Base-by-base conservation (phyloP, 257 asterid species). In the Nicotiana otophora region DNA sequence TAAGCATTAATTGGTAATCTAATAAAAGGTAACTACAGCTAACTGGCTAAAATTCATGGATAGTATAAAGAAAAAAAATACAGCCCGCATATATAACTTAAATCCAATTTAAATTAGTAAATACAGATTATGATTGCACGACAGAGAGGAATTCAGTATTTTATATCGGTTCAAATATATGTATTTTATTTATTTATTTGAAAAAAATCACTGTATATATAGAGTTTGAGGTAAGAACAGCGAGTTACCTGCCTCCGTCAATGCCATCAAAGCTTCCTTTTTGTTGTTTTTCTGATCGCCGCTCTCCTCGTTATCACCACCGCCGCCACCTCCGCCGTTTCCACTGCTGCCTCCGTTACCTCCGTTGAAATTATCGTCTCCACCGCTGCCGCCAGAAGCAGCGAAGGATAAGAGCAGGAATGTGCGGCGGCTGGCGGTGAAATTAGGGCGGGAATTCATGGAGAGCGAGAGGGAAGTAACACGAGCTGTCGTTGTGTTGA, bases 251-350 rank as follows among this genome's bases (percentile, higher is more conserved):
- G 81, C 57, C 85, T 77, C 82, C 62, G 79, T 70, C 85, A 77
- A 54, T n/a, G 85, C 82, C 58, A 83, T 42, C n/a, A 83, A 55
- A 20, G 85, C 85, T n/a, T 64, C 82, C 79, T 33, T 58, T 31
- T 65, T 65, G 23, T 83, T 64, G 8, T 54, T 70, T 54, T 53
- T 42, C 39, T 81, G 51, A 23, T 66, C 66, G 8, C 64, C 78
- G 30, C 76, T 64, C 54, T 66, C 83, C 65, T 81, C 51, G 10
- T 81, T 51, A 3, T 39, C 65, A 20, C 61, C 77, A 16, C 30
- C 91, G 89, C 92, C 67, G 89, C 89, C 91, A 90, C 74, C 72
- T 89, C 90, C 83, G 88, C 48, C 46, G 90, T 95, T 67, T 93
- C 98, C 8, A 4, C 67, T 70, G 62, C 88, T 91, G 39, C 86